Conservation (phyloP, 1,284 basidiomycete genomes). For the Earliella scabrosa region DNA sequence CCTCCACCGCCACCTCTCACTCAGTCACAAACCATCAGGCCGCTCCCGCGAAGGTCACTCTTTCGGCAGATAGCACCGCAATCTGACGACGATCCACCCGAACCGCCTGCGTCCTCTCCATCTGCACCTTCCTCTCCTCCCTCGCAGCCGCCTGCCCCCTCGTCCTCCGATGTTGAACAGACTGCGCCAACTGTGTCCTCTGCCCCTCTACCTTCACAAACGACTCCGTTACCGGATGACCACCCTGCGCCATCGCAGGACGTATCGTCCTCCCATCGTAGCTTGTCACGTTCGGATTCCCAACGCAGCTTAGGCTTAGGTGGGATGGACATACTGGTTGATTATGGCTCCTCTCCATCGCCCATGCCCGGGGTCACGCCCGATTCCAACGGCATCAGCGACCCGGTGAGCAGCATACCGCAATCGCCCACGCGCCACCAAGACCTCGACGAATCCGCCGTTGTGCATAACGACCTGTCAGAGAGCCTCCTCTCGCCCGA, state of each 20-base stretch:
- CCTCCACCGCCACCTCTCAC: background rate
- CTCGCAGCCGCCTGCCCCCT: too few species aligned
- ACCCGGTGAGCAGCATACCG: background rate
- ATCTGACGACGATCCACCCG: background rate
- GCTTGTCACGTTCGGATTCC: too few species aligned
- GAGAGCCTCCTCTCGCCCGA: background rate
- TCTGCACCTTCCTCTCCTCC: background rate
- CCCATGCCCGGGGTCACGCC: background rate
- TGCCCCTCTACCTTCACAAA: too few species aligned
- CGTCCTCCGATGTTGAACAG: background rate
- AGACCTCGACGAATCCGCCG: background rate
- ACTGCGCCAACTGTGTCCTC: too few species aligned
- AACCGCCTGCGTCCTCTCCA: background rate
- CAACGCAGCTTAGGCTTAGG: background rate
- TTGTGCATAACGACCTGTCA: background rate
- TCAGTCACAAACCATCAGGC: background rate
- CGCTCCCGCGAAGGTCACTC: background rate
- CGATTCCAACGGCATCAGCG: background rate
- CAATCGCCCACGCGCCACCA: background rate
- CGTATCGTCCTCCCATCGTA: too few species aligned
- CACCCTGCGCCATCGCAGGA: background rate
- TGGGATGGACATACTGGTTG: background rate
- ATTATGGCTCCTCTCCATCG: conserved; percentile 1
- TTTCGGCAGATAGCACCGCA: background rate
- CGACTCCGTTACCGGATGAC: too few species aligned